Conservation (phyloP, 371 early-diverging fungal species). For the Amoeboradix gromovi region DNA sequence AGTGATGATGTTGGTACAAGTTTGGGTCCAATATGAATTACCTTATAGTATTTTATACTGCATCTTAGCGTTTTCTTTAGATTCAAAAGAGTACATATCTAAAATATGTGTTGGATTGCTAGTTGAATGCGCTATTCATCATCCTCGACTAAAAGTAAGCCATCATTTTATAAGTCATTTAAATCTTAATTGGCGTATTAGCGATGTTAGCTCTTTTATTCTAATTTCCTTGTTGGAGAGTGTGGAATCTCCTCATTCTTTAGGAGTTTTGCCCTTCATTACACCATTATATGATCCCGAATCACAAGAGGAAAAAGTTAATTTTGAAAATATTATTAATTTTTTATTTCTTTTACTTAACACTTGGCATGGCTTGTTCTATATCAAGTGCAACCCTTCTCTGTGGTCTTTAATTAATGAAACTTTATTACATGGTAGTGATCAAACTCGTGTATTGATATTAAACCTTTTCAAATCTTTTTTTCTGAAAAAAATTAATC, state of each 20-base stretch:
- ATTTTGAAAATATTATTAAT: background rate
- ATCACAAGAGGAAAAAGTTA: background rate
- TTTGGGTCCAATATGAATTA: background rate
- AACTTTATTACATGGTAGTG: background rate
- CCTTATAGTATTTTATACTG: background rate
- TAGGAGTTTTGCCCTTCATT: background rate
- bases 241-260: background rate
- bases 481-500: background rate
- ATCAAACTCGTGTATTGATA: background rate
- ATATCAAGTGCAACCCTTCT: background rate
- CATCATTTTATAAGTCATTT: background rate
- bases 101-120: background rate
- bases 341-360: background rate
- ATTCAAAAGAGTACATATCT: background rate
- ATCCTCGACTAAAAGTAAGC: background rate
- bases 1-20: background rate
- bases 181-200: background rate
- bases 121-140: background rate
- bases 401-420: background rate
- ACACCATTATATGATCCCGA: background rate
- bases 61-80: background rate
- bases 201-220: background rate
- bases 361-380: background rate
- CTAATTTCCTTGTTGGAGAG: background rate
- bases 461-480: background rate